Base-by-base conservation (phyloP, 495 filamentous ascomycete genomes). In the Paragyromitra xinjiangensis region DNA sequence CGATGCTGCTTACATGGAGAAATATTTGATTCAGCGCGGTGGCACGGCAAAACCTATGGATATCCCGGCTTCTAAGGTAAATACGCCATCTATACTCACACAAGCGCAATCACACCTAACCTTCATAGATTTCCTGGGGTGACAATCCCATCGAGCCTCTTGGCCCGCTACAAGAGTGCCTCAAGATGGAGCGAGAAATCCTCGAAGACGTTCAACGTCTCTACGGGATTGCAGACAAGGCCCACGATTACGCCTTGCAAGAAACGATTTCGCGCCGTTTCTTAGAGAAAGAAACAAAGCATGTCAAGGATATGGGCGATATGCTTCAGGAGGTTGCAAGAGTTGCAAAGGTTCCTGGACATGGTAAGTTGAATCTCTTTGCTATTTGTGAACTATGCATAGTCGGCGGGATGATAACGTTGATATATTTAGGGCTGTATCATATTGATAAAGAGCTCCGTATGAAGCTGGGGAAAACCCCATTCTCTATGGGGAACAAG, bases 361-460 rank as follows among this genome's bases (percentile, higher is more conserved):
- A 72, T 40, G 69, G 69, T 71, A 53, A 19, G 68, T 24, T 19
- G n/a, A 22, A 37, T 29, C 11, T 48, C 19, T 14, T n/a, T 34
- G 16, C 9, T 26, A 16, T 39, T 29, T 59, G 39, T 34, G 29
- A 34, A 34, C 4, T 34, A 0, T 34, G 29, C 29, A 34, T 34
- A 0, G 29, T 34, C 4, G 2, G 29, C 29, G 22, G 22, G 22
- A n/a, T 34, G 11, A 29, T 3, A 2, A 34, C n/a, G 1, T 29
- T 61, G 14, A 61, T 61, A 40, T 44, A 16, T 14, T 2, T 12
- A 71, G 69, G 69, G 14, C 7, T 72, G 7, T 72, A 72, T 14
- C 69, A 72, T 19, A 5, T 72, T 0, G 69, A 72, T 45, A 72
- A 72, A n/a, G 61, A 72, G 61, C 69, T 72, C 6, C 34, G 59